phyloP scores from a whole-genome alignment of 345 rosid species.

The Aethionema arabicum region DNA sequence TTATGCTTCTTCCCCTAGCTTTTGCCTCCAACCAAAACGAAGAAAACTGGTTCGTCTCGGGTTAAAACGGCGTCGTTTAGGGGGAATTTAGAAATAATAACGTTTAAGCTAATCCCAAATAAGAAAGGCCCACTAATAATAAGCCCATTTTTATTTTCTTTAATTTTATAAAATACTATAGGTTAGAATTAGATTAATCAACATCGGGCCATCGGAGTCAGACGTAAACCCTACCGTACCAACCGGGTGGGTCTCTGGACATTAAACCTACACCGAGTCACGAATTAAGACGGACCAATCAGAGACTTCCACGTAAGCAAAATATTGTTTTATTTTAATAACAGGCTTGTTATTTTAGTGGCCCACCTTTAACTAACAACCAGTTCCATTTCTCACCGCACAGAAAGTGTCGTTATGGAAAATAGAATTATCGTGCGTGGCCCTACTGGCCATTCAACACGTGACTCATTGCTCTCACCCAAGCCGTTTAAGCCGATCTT shows the following conservation, averaged over 20 bases:
- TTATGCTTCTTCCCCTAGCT: background rate
- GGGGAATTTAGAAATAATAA: background rate
- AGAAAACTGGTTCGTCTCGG: constrained; percentile 3
- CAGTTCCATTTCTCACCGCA: background rate
- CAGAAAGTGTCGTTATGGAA: background rate
- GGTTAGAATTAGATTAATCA: too few species aligned
- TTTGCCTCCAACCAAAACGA: background rate
- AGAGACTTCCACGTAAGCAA: constrained; percentile 21
- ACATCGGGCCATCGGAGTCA: background rate
- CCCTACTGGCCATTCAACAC: constrained; percentile 20
- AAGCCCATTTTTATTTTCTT: background rate
- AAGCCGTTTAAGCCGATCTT: background rate
- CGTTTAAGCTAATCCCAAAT: background rate
- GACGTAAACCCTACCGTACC: background rate
- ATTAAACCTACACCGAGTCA: background rate
- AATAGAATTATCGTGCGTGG: constrained; percentile 10
- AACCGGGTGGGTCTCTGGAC: background rate
- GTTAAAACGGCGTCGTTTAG: background rate
- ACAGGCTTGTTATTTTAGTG: background rate
- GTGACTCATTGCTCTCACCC: constrained; percentile 17
- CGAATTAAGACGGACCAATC: background rate
- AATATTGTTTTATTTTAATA: background rate
- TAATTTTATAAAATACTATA: too few species aligned
- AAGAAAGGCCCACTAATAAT: background rate
- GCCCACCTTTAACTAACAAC: background rate